Conservation (phyloP, 1,284 basidiomycete genomes). For the Xerocomus cyaneibrunnescens region DNA sequence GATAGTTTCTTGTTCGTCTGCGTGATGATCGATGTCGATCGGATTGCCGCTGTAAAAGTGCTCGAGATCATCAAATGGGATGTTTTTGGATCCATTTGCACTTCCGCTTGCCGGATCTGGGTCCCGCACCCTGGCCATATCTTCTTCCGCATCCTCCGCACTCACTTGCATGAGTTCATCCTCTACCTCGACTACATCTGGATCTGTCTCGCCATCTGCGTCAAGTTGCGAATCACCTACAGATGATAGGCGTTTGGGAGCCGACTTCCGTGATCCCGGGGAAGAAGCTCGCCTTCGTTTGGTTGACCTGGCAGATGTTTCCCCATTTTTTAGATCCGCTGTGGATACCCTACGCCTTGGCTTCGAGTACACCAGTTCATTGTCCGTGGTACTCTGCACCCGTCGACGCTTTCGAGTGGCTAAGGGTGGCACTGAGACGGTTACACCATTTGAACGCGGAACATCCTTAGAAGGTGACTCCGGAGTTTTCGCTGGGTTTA, state of each 20-base stretch:
- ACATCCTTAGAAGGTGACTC: constrained; percentile 5
- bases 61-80: constrained; percentile 30
- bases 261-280: constrained; percentile 25
- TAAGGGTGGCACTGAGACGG: constrained; percentile 23
- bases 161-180: constrained; percentile 34
- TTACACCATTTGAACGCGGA: constrained; percentile 6
- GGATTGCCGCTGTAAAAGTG: constrained; percentile 34
- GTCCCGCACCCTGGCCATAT: background rate
- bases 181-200: constrained; percentile 33
- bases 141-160: constrained; percentile 25
- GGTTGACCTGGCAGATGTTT: background rate
- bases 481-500: constrained; percentile 6
- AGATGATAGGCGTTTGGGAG: constrained; percentile 24
- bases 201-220: constrained; percentile 37
- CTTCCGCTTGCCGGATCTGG: background rate
- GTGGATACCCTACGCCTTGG: constrained; percentile 17
- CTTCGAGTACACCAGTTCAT: constrained; percentile 7
- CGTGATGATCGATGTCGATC: constrained; percentile 31
- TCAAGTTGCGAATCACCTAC: constrained; percentile 34
- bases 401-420: constrained; percentile 29
- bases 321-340: constrained; percentile 7
- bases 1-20: constrained; percentile 14
- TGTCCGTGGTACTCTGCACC: constrained; percentile 3
- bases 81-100: constrained; percentile 1
- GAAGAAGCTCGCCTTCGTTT: constrained; percentile 31